Base-by-base conservation (phyloP, 2,329 filamentous ascomycete species). In the Alternaria sp. region DNA sequence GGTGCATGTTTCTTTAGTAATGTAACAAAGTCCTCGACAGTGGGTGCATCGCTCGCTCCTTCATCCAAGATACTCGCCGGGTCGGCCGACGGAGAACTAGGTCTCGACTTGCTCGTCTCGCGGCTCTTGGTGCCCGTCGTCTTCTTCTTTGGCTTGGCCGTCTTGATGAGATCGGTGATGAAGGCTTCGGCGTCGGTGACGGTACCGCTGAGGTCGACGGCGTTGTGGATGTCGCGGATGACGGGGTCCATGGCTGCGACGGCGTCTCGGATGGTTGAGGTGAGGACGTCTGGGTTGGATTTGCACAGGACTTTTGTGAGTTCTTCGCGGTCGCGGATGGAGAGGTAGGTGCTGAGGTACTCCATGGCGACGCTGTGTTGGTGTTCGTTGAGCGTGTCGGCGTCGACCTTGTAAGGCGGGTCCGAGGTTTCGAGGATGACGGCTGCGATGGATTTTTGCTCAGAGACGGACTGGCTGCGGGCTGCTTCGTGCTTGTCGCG, bases 191-290 rank as follows among this genome's bases (percentile, higher is more conserved):
- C 81, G 36, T 91, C 88, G 38, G 84, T 84, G 7, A 94, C 77
- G 20, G 91, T 90, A 39, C 88, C 88, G 34, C 87, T 87, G 6
- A 94, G 82, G 69, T 94, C 89, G 24, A 93, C 85, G 2, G 86
- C 85, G 54, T 91, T 86, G 73, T 94, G 92, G 7, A 94, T 81
- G 3, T 84, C 81, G 22, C 91, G 85, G 57, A 95, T 92, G 60
- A 93, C 87, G 0, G 90, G 90, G 53, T 93, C 91, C 66, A 91
- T 92, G 2, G 89, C 88, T 0, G 84, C 81, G 6, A 93, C 85
- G 0, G 84, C 77, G 58, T 92, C 89, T 30, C 86, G 84, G 48
- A 94, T 80, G 1, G 87, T 84, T 8, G 87, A 84, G 0, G 91
- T 94, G n/a, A 93, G 82, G 9, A 90, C 82, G 68, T 94, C 92